Conservation (phyloP, 176 grass and related monocot genomes). For the Puccinellia tenuiflora region DNA sequence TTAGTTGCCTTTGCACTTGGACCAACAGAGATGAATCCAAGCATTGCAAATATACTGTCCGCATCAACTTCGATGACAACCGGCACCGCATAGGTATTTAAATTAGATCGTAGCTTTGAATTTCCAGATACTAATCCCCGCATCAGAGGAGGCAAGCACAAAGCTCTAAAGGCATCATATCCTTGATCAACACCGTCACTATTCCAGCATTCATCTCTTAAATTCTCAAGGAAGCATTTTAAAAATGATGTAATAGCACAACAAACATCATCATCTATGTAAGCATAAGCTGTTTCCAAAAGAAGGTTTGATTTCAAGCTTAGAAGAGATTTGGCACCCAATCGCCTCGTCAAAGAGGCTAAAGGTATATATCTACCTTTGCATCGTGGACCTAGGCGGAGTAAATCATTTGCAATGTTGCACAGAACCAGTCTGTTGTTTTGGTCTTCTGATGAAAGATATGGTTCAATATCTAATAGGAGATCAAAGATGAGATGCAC, state of each 20-base stretch:
- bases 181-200: slow-evolving; percentile 79
- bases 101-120: slow-evolving; percentile 88
- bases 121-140: slow-evolving; percentile 68
- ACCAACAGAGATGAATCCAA: slow-evolving; percentile 83
- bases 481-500: slow-evolving; percentile 98
- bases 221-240: slow-evolving; percentile 79
- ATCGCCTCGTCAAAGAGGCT: slow-evolving; percentile 79
- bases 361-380: slow-evolving; percentile 94
- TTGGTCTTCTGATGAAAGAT: slow-evolving; percentile 45
- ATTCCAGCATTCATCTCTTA: slow-evolving; percentile 89
- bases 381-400: slow-evolving; percentile 63
- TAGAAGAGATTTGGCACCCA: slow-evolving; percentile 84
- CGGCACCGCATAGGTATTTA: slow-evolving; percentile 89
- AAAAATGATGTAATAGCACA: slow-evolving; percentile 85
- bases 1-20: slow-evolving; percentile 40
- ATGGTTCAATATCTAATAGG: slow-evolving; percentile 79
- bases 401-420: slow-evolving; percentile 71
- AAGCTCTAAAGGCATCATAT: slow-evolving; percentile 62
- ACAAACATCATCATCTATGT: slow-evolving; percentile 90
- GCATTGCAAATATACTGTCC: slow-evolving; percentile 95
- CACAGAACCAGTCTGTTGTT: slow-evolving; percentile 43
- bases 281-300: slow-evolving; percentile 80
- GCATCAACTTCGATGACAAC: slow-evolving; percentile 60
- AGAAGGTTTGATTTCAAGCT: slow-evolving; percentile 68
- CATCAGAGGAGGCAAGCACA: slow-evolving; percentile 79